Conservation (phyloP, 1,284 basidiomycete genomes). For the Volvariella volvacea region DNA sequence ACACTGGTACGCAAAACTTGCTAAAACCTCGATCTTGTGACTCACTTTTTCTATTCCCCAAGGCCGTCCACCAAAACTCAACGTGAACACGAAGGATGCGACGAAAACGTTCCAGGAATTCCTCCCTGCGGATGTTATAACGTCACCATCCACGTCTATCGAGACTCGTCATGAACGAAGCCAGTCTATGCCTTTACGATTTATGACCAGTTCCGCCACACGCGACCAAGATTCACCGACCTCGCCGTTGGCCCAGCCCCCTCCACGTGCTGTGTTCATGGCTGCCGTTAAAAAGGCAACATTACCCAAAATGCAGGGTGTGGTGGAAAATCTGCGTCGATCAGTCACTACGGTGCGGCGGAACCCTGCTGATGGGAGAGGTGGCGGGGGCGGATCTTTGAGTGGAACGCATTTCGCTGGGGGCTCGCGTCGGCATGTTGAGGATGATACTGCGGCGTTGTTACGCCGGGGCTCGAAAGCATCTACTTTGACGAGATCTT, state of each 20-base stretch:
- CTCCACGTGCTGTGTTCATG: constrained; percentile 15
- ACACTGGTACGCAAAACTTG: constrained; percentile 14
- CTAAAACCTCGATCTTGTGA: constrained; percentile 5
- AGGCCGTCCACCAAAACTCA: neutral
- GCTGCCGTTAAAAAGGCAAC: constrained; percentile 21
- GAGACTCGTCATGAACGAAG: too few relatives aligned
- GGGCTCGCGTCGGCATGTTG: too few relatives aligned
- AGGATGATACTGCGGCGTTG: neutral
- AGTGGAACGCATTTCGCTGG: too few relatives aligned
- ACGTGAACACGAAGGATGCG: too few relatives aligned
- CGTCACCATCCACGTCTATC: constrained; percentile 21
- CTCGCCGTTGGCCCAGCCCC: neutral
- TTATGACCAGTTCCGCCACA: too few relatives aligned
- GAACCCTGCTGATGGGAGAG: neutral
- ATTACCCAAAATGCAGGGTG: constrained; percentile 30
- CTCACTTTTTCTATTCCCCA: neutral
- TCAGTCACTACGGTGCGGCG: constrained; percentile 16
- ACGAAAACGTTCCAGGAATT: constrained; percentile 37
- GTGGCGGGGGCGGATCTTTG: neutral
- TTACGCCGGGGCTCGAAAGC: neutral
- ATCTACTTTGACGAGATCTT: too few relatives aligned
- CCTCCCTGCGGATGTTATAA: constrained; percentile 36
- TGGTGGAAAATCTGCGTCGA: constrained; percentile 23
- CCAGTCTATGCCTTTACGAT: too few relatives aligned
- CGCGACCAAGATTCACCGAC: too few relatives aligned